Conservation (phyloP, 2,329 filamentous ascomycete species). For the Beauveria caledonica region DNA sequence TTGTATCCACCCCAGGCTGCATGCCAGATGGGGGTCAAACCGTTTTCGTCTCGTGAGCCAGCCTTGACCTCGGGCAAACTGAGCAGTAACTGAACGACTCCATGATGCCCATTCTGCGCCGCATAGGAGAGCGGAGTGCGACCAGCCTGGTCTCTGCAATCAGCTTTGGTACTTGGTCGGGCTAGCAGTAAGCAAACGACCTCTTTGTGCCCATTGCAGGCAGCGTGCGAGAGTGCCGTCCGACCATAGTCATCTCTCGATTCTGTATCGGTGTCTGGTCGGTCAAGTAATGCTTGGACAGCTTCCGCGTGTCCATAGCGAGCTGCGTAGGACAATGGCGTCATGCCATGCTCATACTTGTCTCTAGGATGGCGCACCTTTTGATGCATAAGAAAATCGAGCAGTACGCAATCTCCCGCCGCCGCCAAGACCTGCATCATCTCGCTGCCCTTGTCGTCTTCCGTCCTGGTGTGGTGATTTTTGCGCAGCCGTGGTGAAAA, state of each 20-base stretch:
- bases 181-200: not conserved
- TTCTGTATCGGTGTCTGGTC: not conserved
- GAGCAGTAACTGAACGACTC: not conserved
- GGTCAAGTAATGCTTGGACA: not conserved
- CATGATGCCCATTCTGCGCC: not conserved
- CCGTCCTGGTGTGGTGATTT: not conserved
- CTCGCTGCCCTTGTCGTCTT: not conserved
- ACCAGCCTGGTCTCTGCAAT: not conserved
- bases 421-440: not conserved
- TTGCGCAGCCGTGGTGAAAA: not conserved
- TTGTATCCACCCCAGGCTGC: not conserved
- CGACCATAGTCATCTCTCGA: not conserved
- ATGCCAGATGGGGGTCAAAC: not conserved
- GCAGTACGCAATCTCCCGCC: not conserved
- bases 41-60: not conserved
- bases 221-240: not conserved
- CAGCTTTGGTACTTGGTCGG: not conserved
- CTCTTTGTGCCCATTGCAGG: not conserved
- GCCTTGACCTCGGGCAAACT: not conserved
- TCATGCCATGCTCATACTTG: not conserved
- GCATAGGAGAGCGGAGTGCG: not conserved
- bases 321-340: not conserved
- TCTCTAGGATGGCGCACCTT: not conserved
- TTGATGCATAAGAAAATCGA: not conserved
- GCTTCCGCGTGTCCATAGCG: not conserved